Base-by-base conservation (phyloP, 2,329 filamentous ascomycete species). In the Ramularia endophylla region DNA sequence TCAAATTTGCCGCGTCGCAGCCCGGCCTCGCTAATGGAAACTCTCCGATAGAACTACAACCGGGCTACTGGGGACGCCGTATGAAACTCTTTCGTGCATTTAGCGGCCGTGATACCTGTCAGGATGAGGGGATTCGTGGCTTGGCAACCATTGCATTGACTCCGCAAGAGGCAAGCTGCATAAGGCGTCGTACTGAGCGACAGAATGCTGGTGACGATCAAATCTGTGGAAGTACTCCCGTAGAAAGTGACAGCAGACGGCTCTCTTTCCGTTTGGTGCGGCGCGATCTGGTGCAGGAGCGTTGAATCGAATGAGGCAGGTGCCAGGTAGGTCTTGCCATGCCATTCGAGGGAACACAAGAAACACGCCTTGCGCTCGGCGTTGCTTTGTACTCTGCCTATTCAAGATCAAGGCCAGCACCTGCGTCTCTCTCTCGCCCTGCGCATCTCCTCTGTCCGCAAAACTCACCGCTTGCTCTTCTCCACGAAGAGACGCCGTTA, bases 71-170 rank as follows among this genome's bases (percentile, higher is more conserved):
- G 6, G 11, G 22, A 25, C 22, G 22, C 22, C 22, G 22, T 25
- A 25, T 34, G 32, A 34, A 34, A 34, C 32, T 15, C 17, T 34
- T 20, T 17, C 32, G 32, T 18, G 20, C 32, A 34, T 34, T 34
- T 15, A 16, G 27, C 41, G 15, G 41, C 34, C 19, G 41, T 43
- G 41, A 27, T 29, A 45, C 46, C 46, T 46, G 42, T 46, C 46
- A 43, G 38, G 33, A 27, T 27, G 38, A 40, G 27, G 38, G 32
- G 32, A 22, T 34, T 34, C 32, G 32, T 34, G 17, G 32, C 32
- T 34, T 17, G 18, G 32, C n/a, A n/a, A n/a, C n/a, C n/a, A n/a
- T n/a, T n/a, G n/a, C 32, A 34, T 34, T 34, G 15, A 17, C 32
- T 34, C 17, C 20, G 16, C 17, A 34, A 34, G 32, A 19, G 32